These are phyloP conservation scores for Kalanchoe fedtschenkoi DNA, from an alignment of 164 flowering plant species.

Conservation along the genomic window DNA sequence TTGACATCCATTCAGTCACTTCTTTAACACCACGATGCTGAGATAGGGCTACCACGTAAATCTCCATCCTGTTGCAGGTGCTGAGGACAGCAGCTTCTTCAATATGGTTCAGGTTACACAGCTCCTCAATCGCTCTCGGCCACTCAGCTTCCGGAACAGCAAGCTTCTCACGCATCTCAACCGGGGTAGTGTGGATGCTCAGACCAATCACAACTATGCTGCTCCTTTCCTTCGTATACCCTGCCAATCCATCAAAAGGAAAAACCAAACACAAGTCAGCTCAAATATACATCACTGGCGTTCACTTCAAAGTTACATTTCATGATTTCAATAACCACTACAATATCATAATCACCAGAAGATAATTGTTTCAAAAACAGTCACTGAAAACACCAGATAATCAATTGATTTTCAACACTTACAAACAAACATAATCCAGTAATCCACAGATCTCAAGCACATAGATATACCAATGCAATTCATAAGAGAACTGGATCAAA, in stretches of 20 bases:
- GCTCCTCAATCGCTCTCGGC: slow-evolving; percentile 89
- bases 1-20: slow-evolving; percentile 99
- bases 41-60: slow-evolving; percentile 88
- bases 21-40: slow-evolving; percentile 92
- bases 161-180: slow-evolving; percentile 96
- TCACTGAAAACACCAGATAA: no score
- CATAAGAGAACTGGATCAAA: neutral
- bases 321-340: no score
- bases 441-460: no score
- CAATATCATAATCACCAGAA: no score
- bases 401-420: no score
- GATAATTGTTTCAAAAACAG: no score
- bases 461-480: no score
- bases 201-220: slow-evolving; percentile 96
- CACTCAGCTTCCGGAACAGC: slow-evolving; percentile 98
- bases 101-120: slow-evolving; percentile 80
- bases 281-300: neutral
- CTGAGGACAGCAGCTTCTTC: slow-evolving; percentile 99
- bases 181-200: slow-evolving; percentile 88
- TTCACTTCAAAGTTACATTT: neutral
- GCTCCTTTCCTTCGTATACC: slow-evolving; percentile 92
- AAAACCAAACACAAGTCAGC: neutral
- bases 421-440: no score
- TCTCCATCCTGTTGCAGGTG: slow-evolving; percentile 97
- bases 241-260: slow-evolving; percentile 19